Base-by-base conservation (phyloP, 2,329 filamentous ascomycete species). In the Lachnellula suecica region DNA sequence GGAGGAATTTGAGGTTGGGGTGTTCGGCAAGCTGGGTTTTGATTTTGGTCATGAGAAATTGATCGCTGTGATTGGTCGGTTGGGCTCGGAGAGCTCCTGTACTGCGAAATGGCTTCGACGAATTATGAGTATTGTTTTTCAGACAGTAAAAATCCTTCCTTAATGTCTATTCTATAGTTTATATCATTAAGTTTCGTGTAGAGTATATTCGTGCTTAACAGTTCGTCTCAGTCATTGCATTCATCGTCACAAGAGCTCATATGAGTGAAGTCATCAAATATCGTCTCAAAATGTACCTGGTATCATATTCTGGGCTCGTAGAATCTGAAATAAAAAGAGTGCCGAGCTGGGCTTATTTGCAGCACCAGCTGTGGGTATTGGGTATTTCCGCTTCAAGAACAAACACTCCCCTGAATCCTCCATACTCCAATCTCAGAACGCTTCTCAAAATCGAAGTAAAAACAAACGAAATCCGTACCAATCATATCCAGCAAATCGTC, bases 1-100 rank as follows among this genome's bases (percentile, higher is more conserved):
- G 15, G 41, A 54, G 48, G 46, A 49, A 49, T 55, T 52, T 42
- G 46, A 48, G 44, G 23, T 34, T 19, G 41, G n/a, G n/a, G n/a
- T n/a, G n/a, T 42, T 44, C 43, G 48, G 44, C 40, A 50, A 54
- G 48, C 31, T 53, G 45, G 48, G 40, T 25, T 20, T 42, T 35
- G 27, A 35, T 42, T 48, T 48, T 29, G 48, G 40, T 31, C 25
- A 49, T 34, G 40, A 43, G 20, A 43, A 50, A 44, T 44, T 44
- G 48, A 20, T 1, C 29, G n/a, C 4, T 50, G 27, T 50, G 48
- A 50, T 50, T 50, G 48, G 48, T 34, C 24, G 41, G 29, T 24
- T 25, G 22, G 17, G 19, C 25, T 31, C 31, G 41, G 24, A 43
- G 41, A n/a, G n/a, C 27, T 35, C 2, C 4, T 20, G 27, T 22